These are phyloP conservation scores for Fonsecaea nubica DNA, from an alignment of 2,329 filamentous ascomycete species.

Conservation along the genomic window DNA sequence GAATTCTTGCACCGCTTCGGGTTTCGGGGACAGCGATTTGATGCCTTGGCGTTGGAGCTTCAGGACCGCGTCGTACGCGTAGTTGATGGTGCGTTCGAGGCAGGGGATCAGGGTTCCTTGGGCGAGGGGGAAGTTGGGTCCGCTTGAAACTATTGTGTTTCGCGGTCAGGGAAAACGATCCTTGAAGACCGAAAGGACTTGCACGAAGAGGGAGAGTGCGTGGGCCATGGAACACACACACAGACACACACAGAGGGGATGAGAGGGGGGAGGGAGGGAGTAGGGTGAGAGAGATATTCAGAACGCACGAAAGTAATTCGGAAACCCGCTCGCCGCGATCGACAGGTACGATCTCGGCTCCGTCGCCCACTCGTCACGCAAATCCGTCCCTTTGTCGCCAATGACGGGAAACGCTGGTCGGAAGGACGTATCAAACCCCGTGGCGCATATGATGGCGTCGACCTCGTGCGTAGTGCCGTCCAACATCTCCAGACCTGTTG, in stretches of 20 bases:
- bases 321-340: conserved; percentile 54
- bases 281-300: too few species aligned
- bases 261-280: too few species aligned
- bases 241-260: too few species aligned
- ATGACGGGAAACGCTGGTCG: conserved; percentile 45
- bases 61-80: conserved; percentile 44
- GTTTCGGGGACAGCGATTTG: conserved; percentile 41
- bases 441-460: conserved; percentile 47
- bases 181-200: background rate
- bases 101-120: conserved; percentile 43
- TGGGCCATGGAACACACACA: too few species aligned
- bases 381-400: conserved; percentile 37
- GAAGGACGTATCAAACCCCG: conserved; percentile 47
- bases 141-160: conserved; percentile 37
- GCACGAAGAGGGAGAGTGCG: background rate
- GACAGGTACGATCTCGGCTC: conserved; percentile 55
- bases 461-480: conserved; percentile 5
- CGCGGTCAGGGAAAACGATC: background rate
- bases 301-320: conserved; percentile 44
- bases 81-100: conserved; percentile 46
- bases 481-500: too few species aligned
- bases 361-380: conserved; percentile 40
- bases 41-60: conserved; percentile 50
- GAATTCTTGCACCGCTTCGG: conserved; percentile 31
- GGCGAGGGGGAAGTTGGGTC: conserved; percentile 41